Percentiles rank a stretch among this genome's conserved stretches.
These are phyloP conservation scores for Pseudogymnoascus verrucosus DNA, from an alignment of 2,329 filamentous ascomycete species.

Conservation along the genomic window DNA sequence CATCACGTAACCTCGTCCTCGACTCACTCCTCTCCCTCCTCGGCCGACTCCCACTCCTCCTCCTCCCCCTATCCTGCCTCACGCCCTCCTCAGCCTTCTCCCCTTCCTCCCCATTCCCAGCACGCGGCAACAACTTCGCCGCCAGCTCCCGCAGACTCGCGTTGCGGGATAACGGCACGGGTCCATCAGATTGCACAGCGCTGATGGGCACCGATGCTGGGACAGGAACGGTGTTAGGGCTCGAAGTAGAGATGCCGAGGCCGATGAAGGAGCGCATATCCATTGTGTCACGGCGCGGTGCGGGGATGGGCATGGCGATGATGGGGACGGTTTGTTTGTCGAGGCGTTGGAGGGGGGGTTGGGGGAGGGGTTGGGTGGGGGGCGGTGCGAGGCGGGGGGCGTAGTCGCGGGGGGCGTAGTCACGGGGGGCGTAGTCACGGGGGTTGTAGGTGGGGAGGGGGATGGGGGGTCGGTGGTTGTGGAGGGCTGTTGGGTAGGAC, in stretches of 20 bases:
- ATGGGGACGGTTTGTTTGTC: conserved; percentile 1
- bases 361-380: too few species aligned
- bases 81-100: not conserved
- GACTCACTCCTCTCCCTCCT: conserved; percentile 21
- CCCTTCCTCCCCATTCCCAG: conserved; percentile 4
- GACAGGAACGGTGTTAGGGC: not conserved
- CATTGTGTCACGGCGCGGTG: not conserved
- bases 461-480: too few species aligned
- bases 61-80: conserved; percentile 13
- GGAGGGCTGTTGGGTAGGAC: too few species aligned
- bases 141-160: not conserved
- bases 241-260: not conserved
- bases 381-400: too few species aligned
- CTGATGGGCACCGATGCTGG: not conserved
- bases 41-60: conserved; percentile 11
- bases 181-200: not conserved
- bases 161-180: not conserved
- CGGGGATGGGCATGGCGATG: not conserved
- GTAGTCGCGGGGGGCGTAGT: too few species aligned
- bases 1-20: conserved; percentile 13
- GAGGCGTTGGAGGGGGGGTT: not conserved
- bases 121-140: conserved; percentile 10
- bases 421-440: too few species aligned
- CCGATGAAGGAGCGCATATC: conserved; percentile 8
- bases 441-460: too few species aligned